Evolutionary conservation across 495 filamentous ascomycete genomes (phyloP).

Genomic region (Aspergillus bertholletiae): DNA sequence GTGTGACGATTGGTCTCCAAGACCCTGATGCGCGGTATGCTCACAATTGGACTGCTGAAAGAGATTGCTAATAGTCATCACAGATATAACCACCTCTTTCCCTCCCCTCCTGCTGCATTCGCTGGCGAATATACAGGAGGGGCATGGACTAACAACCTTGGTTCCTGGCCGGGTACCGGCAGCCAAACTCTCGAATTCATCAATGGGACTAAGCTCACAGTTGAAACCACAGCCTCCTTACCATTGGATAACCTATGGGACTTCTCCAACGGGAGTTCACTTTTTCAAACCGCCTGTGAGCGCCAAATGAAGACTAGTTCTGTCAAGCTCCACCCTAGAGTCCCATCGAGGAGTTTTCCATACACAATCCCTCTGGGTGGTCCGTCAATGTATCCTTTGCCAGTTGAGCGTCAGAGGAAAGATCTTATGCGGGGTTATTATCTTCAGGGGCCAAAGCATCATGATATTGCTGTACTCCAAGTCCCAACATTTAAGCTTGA

Average conservation of each 20-base stretch:
- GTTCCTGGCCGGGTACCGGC: neutral
- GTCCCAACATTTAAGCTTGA: conserved; percentile 32
- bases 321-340: too few species aligned
- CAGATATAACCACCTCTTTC: too few species aligned
- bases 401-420: conserved; percentile 46
- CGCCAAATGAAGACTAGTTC: too few species aligned
- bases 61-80: neutral
- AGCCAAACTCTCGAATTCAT: neutral
- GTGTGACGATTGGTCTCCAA: conserved; percentile 19
- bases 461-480: conserved; percentile 35
- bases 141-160: neutral
- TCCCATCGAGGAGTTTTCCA: too few species aligned
- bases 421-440: conserved; percentile 38
- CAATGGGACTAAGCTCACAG: neutral
- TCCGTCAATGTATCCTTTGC: too few species aligned
- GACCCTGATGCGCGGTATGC: conserved; percentile 39
- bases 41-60: neutral
- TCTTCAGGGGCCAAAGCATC: conserved; percentile 25
- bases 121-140: neutral
- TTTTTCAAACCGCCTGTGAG: conserved; percentile 35
- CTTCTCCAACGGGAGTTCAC: conserved; percentile 42
- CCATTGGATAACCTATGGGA: conserved; percentile 51
- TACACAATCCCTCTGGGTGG: too few species aligned
- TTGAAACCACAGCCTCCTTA: neutral
- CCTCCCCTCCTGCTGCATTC: too few species aligned